Percentiles rank a stretch among this genome's conserved stretches.
phyloP scores from a whole-genome alignment of 805 yeast species.

The Ogataea trehalophila region DNA sequence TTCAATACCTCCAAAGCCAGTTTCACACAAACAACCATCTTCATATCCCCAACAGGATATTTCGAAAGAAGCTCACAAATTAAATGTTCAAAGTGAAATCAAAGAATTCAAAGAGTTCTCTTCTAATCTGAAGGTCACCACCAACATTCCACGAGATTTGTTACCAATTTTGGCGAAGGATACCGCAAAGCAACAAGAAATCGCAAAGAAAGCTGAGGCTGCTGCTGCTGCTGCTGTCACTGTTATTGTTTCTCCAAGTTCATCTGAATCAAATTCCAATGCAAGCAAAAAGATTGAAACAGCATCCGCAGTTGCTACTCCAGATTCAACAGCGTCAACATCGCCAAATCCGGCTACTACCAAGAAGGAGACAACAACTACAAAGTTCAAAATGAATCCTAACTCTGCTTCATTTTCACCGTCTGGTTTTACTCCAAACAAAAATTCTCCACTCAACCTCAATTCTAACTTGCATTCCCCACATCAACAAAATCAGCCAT shows the following conservation, averaged over 20 bases:
- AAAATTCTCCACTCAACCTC: conserved; percentile 14
- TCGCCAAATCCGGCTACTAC: conserved; percentile 12
- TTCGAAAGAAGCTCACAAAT: conserved; percentile 35
- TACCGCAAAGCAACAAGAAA: conserved; percentile 59
- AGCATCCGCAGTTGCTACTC: not conserved
- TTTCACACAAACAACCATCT: not conserved
- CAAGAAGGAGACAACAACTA: conserved; percentile 45
- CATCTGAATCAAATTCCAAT: conserved; percentile 3
- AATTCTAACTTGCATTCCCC: conserved; percentile 1
- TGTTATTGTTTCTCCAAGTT: conserved; percentile 5
- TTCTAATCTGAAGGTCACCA: conserved; percentile 64
- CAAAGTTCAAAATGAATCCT: conserved; percentile 65
- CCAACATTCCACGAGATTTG: conserved; percentile 51
- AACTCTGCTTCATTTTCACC: conserved; percentile 66
- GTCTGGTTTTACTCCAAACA: conserved; percentile 14
- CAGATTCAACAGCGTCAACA: conserved; percentile 1
- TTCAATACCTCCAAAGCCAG: conserved; percentile 18
- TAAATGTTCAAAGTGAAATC: conserved; percentile 56
- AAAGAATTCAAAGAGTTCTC: conserved; percentile 73
- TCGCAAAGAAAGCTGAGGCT: conserved; percentile 31
- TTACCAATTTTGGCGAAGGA: conserved; percentile 69
- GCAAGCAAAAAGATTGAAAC: not conserved
- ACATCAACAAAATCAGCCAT: conserved; percentile 1
- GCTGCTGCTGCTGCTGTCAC: conserved; percentile 4
- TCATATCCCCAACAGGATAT: conserved; percentile 8